Evolutionary conservation across 306 rosid species (phyloP).

Genomic region (Castanospermum australe): DNA sequence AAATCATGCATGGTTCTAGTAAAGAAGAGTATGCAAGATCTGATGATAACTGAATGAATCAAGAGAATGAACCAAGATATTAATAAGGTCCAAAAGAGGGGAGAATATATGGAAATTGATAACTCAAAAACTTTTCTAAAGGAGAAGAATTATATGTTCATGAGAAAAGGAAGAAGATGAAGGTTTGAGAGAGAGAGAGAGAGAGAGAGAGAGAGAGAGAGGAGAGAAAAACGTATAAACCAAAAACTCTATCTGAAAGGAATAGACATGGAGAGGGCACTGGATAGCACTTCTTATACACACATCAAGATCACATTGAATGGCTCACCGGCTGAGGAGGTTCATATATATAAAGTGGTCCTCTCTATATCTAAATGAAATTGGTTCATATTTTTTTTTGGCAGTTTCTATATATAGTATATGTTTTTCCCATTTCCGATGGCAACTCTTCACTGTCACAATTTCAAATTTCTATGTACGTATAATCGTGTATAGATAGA

Average conservation of each 20-base stretch:
- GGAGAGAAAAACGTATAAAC: slow-evolving; percentile 32
- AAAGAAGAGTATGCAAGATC: background rate
- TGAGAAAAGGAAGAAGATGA: background rate
- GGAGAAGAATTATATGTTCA: background rate
- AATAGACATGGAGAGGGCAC: background rate
- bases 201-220: background rate
- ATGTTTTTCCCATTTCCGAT: slow-evolving; percentile 12
- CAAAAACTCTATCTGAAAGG: slow-evolving; percentile 24
- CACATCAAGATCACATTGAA: slow-evolving; percentile 13
- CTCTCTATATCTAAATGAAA: background rate
- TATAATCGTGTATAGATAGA: too few relatives aligned
- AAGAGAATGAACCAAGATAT: background rate
- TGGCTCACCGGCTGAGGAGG: slow-evolving; percentile 29
- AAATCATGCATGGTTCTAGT: background rate
- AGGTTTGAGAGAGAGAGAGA: background rate
- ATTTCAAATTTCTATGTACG: background rate
- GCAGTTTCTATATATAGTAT: slow-evolving; percentile 34
- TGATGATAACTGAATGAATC: too few relatives aligned
- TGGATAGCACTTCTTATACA: background rate
- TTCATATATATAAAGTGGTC: background rate
- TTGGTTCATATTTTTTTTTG: background rate
- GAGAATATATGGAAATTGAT: background rate
- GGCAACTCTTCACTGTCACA: background rate
- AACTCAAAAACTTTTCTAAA: background rate
- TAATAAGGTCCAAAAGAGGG: background rate